phyloP scores from a whole-genome alignment of 345 rosid genomes.

The Isatis tinctoria region DNA sequence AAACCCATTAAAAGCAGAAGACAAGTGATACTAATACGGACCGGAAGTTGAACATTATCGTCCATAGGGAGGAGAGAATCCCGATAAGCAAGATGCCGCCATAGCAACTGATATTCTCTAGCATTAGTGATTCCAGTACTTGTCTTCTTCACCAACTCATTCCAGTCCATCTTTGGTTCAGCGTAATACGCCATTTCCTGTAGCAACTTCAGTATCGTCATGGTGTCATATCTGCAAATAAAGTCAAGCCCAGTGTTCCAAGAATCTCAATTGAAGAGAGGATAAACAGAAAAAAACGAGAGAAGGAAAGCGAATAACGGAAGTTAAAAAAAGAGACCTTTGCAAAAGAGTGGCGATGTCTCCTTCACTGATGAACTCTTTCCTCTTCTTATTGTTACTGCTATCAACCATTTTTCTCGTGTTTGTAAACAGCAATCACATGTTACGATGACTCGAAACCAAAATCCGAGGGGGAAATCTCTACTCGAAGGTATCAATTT shows the following conservation, averaged over 20 bases:
- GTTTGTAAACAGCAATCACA: slow-evolving; percentile 28
- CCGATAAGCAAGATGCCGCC: slow-evolving; percentile 92
- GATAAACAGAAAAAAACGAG: background rate
- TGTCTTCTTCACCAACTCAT: slow-evolving; percentile 56
- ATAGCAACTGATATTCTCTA: slow-evolving; percentile 78
- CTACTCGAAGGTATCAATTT: background rate
- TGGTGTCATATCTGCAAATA: slow-evolving; percentile 48
- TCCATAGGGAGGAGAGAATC: slow-evolving; percentile 46
- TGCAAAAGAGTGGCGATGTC: slow-evolving; percentile 62
- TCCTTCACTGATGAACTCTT: slow-evolving; percentile 55
- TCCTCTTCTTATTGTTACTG: slow-evolving; percentile 47
- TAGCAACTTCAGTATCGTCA: slow-evolving; percentile 48
- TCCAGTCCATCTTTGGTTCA: slow-evolving; percentile 56
- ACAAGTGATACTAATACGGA: slow-evolving; percentile 15
- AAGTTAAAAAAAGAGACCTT: slow-evolving; percentile 45
- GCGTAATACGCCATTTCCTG: slow-evolving; percentile 56
- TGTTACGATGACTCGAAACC: slow-evolving; percentile 3
- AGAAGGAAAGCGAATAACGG: background rate
- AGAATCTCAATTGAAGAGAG: background rate
- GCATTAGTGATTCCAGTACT: slow-evolving; percentile 66
- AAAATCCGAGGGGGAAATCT: background rate
- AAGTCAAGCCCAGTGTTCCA: background rate
- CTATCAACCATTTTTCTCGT: slow-evolving; percentile 36
- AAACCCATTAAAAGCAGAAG: background rate
- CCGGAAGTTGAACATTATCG: slow-evolving; percentile 55